Base-by-base conservation (phyloP, 1,139 yeast species). In the Candida gigantensis region DNA sequence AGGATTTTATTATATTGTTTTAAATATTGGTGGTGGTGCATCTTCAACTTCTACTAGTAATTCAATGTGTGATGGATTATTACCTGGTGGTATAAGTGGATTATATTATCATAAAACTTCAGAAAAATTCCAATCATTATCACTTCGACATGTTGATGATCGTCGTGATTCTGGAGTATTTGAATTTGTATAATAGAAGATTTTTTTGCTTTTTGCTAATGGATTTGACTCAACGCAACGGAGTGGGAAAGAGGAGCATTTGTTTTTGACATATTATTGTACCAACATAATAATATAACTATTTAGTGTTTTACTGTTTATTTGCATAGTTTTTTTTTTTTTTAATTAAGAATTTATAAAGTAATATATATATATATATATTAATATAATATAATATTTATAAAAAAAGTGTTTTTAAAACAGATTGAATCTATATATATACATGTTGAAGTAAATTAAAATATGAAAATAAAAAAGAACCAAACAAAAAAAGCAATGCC, bases 1-100 rank as follows among this genome's bases (percentile, higher is more conserved):
- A 33, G 97, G 97, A 0, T 89, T 88, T 56, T 90, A 90, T 60
- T 90, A 89, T 57, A 79, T 88, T 27, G 88, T 88, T 29, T 79
- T 88, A 52, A 85, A 86, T 57, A 89, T 87, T 50, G 68, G 78
- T 5, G 78, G 79, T 7, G 31, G 45, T 42, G 27, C 11, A n/a
- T n/a, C 25, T 6, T 23, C 25, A 6, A 6, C 25, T 10, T 23
- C 34, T 12, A 10, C 31, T 6, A 17, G 13, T 10, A 21, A 18
- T 2, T 24, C 28, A 20, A 37, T 30, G 6, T 23, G 25, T 11
- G 26, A 35, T 21, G 30, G 32, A 21, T 36, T 43, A 18, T 32
- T 35, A 13, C 64, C 68, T 4, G 96, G 96, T 5, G 66, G 78
- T 11, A 78, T 89, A 23, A 72, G 77, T 37, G 97, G 97, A 5